Percentiles rank a stretch among this genome's conserved stretches.
These are phyloP conservation scores for Phyllostachys edulis DNA, from an alignment of 176 grass and related monocot genomes.

Conservation along the genomic window DNA sequence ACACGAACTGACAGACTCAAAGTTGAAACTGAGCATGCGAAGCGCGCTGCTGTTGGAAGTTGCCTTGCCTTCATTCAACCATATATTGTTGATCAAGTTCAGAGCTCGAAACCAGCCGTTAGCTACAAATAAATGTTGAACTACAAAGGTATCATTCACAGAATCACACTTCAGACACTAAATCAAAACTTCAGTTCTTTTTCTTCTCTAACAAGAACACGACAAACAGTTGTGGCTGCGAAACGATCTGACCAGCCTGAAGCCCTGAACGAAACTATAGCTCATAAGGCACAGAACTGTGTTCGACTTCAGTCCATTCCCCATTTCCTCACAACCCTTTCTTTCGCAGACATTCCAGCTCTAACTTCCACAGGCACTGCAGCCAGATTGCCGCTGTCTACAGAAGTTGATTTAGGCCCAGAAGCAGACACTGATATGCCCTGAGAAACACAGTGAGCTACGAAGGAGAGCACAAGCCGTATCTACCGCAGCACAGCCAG, in stretches of 20 bases:
- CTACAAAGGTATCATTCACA: not conserved
- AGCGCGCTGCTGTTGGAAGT: not conserved
- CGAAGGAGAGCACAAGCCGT: slow-evolving; percentile 25
- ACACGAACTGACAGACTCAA: no score
- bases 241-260: not conserved
- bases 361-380: slow-evolving; percentile 37
- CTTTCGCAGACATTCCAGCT: slow-evolving; percentile 46
- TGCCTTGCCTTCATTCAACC: not conserved
- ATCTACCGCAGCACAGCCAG: slow-evolving; percentile 53
- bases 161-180: not conserved
- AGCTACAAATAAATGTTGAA: not conserved
- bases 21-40: not conserved
- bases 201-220: not conserved
- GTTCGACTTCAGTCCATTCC: slow-evolving; percentile 45
- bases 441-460: slow-evolving; percentile 26
- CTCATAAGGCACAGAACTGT: not conserved
- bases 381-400: slow-evolving; percentile 29
- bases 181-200: not conserved
- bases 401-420: slow-evolving; percentile 12
- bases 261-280: not conserved
- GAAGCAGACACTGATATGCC: slow-evolving; percentile 4
- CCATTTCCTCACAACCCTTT: slow-evolving; percentile 74
- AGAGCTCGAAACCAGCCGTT: not conserved
- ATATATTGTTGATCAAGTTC: not conserved
- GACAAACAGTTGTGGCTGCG: not conserved